Conservation (phyloP, 140 eudicot genomes). For the Senecio squalidus region DNA sequence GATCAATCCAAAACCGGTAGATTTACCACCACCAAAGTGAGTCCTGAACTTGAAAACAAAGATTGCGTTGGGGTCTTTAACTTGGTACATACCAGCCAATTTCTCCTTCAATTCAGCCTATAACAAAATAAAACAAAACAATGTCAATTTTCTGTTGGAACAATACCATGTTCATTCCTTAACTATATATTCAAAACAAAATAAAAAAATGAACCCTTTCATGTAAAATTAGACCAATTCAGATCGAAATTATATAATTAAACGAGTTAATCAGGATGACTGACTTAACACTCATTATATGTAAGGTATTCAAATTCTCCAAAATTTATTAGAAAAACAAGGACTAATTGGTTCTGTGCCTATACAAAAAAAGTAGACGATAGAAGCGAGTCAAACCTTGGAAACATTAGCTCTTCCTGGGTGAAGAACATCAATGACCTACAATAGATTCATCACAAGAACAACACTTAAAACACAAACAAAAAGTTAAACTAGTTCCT, state of each 20-base stretch:
- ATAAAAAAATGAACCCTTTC: too few relatives aligned
- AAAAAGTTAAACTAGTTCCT: too few relatives aligned
- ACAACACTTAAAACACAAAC: background rate
- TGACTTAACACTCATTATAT: too few relatives aligned
- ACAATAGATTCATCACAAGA: slow-evolving; percentile 1
- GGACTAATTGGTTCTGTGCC: too few relatives aligned
- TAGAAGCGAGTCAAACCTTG: slow-evolving; percentile 47
- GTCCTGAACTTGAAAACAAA: slow-evolving; percentile 82
- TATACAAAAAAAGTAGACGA: too few relatives aligned
- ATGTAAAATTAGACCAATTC: too few relatives aligned
- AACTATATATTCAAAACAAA: too few relatives aligned
- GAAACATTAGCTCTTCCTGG: slow-evolving; percentile 88
- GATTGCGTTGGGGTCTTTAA: slow-evolving; percentile 60
- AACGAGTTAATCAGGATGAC: too few relatives aligned
- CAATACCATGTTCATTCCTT: too few relatives aligned
- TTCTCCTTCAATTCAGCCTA: slow-evolving; percentile 80
- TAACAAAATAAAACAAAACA: background rate
- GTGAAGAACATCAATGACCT: slow-evolving; percentile 86
- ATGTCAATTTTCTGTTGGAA: background rate
- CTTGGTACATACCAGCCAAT: slow-evolving; percentile 59
- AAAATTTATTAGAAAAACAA: too few relatives aligned
- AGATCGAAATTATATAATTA: too few relatives aligned
- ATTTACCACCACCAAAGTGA: slow-evolving; percentile 79
- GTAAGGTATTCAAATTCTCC: too few relatives aligned
- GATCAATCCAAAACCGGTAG: slow-evolving; percentile 77